Evolutionary conservation across 345 rosid species (phyloP), one percentile per base, ranked within the genome.

Genomic region (Streptanthus diversifolius): DNA sequence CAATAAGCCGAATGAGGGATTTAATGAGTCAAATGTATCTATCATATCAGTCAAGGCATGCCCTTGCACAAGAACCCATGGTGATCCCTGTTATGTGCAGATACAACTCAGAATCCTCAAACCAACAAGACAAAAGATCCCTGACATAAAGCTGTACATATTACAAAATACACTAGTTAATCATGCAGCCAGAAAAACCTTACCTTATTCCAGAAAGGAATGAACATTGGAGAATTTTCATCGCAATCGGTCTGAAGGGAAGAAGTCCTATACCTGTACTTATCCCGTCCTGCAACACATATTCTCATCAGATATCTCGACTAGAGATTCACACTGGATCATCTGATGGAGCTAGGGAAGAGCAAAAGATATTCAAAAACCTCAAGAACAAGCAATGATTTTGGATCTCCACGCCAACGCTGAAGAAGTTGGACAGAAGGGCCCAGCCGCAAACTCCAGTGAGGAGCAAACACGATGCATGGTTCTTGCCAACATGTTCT

Each of bases 221-320:
- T 11, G 98, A 93, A 71, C 97, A 91, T 29, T 80, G 85, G 61
- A 88, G 96, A 76, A 91, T 84, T 79, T 85, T 89, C 96, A 91
- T 93, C 22, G 72, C 80, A 70, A 83, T 70, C 39, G 85, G 89
- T 73, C 85, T 81, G 83, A 83, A 93, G 53, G 97, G 97, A 73
- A 87, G 78, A 74, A 93, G 87, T 48, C 87, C 90, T 39, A 86
- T 54, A 65, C 82, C 79, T 54, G 85, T 81, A 82, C 82, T 88
- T 45, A 74, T 44, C 18, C 82, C 83, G 14, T 82, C 82, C 98
- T 93, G 85, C 80, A 80, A 81, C 70, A 76, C 44, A 61, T 49
- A 62, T 35, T 78, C 47, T 30, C 67, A 14, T 49, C 73, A 29
- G 63, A 59, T 66, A 30, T 40, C 5, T 62, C 27, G 45, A 47